Evolutionary conservation across 176 grass and related monocot genomes (phyloP).

Genomic region (Chloris gayana): DNA sequence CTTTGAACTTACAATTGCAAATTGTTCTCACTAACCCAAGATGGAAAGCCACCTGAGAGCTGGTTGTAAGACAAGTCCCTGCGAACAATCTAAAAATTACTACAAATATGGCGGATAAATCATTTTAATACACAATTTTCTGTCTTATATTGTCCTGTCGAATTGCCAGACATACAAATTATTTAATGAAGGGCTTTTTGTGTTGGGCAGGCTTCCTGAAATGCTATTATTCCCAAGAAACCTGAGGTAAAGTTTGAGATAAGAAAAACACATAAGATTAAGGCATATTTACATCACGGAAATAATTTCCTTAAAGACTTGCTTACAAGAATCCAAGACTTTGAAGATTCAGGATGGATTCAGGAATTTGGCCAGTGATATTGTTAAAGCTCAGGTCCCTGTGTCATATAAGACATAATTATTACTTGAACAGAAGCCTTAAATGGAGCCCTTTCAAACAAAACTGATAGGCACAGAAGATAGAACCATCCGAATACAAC

Average conservation of each 20-base stretch:
- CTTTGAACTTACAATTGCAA: conserved; percentile 67
- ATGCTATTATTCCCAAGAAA: conserved; percentile 96
- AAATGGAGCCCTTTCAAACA: not conserved
- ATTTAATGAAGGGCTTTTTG: conserved; percentile 54
- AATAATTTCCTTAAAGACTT: conserved; percentile 20
- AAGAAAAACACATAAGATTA: not conserved
- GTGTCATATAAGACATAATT: not conserved
- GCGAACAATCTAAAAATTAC: conserved; percentile 32
- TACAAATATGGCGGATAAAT: not conserved
- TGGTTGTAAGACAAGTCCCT: conserved; percentile 97
- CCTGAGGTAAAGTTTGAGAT: conserved; percentile 34
- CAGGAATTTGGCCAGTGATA: conserved; percentile 75
- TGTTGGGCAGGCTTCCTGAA: conserved; percentile 60
- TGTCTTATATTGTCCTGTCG: not conserved
- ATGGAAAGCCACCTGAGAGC: conserved; percentile 73
- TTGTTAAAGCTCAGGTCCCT: conserved; percentile 98
- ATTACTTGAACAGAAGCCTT: not conserved
- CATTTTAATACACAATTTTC: not conserved
- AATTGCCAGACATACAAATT: conserved; percentile 60
- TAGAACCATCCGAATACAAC: not conserved
- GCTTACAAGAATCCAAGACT: conserved; percentile 64
- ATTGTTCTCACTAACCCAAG: conserved; percentile 59
- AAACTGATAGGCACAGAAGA: not conserved
- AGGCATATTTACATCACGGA: not conserved
- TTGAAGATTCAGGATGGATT: conserved; percentile 66